These are phyloP conservation scores for Blumeria graminis DNA, from an alignment of 2,329 filamentous ascomycete species.

Conservation along the genomic window DNA sequence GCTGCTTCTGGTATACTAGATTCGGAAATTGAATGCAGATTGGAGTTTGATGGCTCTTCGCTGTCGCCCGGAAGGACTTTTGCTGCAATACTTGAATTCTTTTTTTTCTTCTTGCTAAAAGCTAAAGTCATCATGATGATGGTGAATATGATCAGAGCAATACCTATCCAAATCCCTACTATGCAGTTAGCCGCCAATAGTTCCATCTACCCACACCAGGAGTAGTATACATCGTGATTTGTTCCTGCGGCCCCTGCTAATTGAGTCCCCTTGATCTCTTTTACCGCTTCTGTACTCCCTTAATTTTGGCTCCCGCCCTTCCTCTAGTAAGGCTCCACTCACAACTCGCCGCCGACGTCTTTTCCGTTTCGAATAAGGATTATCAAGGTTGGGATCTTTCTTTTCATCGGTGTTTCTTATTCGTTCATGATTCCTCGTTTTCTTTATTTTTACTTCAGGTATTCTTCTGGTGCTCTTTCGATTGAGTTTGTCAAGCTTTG, in stretches of 20 bases:
- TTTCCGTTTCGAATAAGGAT: constrained; percentile 7
- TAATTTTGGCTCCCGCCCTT: constrained; percentile 30
- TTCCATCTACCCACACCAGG: background rate
- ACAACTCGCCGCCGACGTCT: constrained; percentile 31
- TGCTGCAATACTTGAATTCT: constrained; percentile 5
- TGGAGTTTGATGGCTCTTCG: constrained; percentile 17
- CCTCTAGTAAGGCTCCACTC: constrained; percentile 45
- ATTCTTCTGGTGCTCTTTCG: constrained; percentile 6
- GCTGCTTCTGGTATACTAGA: constrained; percentile 4
- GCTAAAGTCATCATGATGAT: constrained; percentile 44
- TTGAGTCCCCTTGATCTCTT: constrained; percentile 17
- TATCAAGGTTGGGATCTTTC: constrained; percentile 8
- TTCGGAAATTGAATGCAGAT: constrained; percentile 27
- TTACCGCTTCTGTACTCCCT: constrained; percentile 26
- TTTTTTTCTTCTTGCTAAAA: constrained; percentile 31
- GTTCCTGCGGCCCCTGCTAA: constrained; percentile 18
- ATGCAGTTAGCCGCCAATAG: constrained; percentile 5
- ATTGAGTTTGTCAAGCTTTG: constrained; percentile 13
- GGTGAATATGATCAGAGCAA: constrained; percentile 32
- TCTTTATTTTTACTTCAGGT: constrained; percentile 9
- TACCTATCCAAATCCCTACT: constrained; percentile 25
- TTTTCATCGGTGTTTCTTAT: constrained; percentile 8
- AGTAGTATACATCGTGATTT: constrained; percentile 30
- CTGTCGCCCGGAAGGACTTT: constrained; percentile 5
- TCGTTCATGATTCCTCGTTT: constrained; percentile 7